Evolutionary conservation across 1,284 basidiomycete species (phyloP).

Genomic region (Ustilago tritici): DNA sequence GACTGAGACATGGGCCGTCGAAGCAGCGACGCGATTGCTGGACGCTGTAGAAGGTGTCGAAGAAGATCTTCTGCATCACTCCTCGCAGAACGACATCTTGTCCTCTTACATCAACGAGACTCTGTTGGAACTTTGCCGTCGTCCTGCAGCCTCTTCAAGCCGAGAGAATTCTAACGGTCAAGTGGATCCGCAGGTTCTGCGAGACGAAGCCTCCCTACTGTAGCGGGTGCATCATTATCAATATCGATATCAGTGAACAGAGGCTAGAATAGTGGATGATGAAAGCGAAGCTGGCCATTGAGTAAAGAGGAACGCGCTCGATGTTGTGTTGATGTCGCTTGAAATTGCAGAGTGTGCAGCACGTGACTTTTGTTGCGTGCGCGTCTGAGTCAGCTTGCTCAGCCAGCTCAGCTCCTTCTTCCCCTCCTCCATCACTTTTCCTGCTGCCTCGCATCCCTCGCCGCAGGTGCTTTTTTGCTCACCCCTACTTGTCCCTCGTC

Average conservation of each 20-base stretch:
- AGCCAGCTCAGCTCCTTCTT: too few species aligned
- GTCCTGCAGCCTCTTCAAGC: conserved; percentile 6
- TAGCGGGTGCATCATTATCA: neutral
- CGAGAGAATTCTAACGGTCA: neutral
- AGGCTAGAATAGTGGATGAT: neutral
- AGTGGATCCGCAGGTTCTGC: conserved; percentile 18
- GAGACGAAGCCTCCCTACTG: conserved; percentile 1
- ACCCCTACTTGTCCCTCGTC: too few species aligned
- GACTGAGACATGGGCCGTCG: conserved; percentile 46
- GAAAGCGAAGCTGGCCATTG: neutral
- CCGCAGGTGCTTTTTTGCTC: too few species aligned
- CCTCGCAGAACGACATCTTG: conserved; percentile 64
- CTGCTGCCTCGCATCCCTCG: too few species aligned
- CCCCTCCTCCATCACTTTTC: too few species aligned
- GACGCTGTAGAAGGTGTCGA: conserved; percentile 58
- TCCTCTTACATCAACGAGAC: conserved; percentile 63
- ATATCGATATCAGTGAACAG: neutral
- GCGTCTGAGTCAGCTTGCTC: too few species aligned
- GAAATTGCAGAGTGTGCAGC: conserved; percentile 6
- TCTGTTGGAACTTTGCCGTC: conserved; percentile 54
- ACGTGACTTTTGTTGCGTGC: neutral
- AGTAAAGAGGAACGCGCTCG: neutral
- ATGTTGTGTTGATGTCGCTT: neutral
- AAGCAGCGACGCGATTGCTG: conserved; percentile 55
- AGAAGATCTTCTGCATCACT: conserved; percentile 54